A percentile compares a stretch with the other conserved stretches of the same genome.
These are phyloP conservation scores for Mycogone perniciosa DNA, from an alignment of 2,329 filamentous ascomycete genomes.

Conservation along the genomic window DNA sequence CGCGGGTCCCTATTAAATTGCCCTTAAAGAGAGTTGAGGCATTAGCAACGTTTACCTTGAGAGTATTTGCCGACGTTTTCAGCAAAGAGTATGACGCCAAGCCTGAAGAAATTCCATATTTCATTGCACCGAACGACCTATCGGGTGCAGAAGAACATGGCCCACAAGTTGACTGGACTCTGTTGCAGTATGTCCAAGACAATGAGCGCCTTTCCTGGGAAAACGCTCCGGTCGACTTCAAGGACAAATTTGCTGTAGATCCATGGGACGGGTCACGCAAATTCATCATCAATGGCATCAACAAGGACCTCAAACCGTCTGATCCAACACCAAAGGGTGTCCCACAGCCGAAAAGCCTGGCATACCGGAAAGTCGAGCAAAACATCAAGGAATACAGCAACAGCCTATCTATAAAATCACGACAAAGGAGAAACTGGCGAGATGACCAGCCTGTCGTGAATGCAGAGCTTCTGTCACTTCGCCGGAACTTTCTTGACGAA, in stretches of 20 bases:
- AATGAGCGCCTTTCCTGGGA: conserved; percentile 33
- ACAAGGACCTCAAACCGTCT: conserved; percentile 52
- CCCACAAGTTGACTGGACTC: conserved; percentile 54
- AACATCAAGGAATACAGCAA: conserved; percentile 80
- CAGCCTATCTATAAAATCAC: conserved; percentile 62
- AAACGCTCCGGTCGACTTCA: conserved; percentile 38
- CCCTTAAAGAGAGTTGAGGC: conserved; percentile 39
- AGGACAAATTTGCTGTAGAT: conserved; percentile 50
- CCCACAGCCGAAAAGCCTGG: conserved; percentile 39
- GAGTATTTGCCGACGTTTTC: conserved; percentile 77
- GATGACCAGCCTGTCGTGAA: conserved; percentile 74
- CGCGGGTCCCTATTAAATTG: conserved; percentile 39
- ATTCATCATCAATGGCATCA: conserved; percentile 47
- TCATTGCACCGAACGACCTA: conserved; percentile 56
- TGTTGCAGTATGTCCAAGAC: conserved; percentile 37
- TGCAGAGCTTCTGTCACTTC: conserved; percentile 65
- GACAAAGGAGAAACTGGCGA: conserved; percentile 46
- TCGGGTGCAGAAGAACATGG: conserved; percentile 16
- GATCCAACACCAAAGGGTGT: conserved; percentile 58
- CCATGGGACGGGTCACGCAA: conserved; percentile 58
- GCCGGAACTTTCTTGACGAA: conserved; percentile 78
- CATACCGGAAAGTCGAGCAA: conserved; percentile 34
- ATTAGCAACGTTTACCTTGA: conserved; percentile 67
- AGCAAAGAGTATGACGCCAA: conserved; percentile 73
- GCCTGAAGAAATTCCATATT: conserved; percentile 67